Conservation (phyloP, 495 filamentous ascomycete genomes). For the Tuber microsphaerosporum region DNA sequence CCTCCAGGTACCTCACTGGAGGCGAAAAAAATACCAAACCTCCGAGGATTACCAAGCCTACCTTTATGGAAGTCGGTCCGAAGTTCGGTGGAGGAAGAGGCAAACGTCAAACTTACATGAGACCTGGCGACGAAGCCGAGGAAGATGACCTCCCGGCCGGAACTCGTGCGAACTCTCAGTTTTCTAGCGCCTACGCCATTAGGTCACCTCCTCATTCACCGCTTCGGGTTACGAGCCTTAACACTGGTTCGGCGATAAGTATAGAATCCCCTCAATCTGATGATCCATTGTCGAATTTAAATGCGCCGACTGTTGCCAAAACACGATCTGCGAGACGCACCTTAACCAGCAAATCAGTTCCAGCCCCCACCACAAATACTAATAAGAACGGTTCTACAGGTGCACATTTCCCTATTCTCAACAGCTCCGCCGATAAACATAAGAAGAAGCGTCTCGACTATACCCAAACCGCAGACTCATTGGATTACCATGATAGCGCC, state of each 20-base stretch:
- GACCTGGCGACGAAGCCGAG: background rate
- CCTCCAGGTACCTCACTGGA: background rate
- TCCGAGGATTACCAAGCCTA: background rate
- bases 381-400: background rate
- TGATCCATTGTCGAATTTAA: conserved; percentile 4
- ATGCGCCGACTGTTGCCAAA: background rate
- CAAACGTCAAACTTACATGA: conserved; percentile 2
- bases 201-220: background rate
- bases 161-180: background rate
- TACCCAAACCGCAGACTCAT: background rate
- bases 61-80: background rate
- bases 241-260: background rate
- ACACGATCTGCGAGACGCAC: background rate
- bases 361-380: background rate
- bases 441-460: background rate
- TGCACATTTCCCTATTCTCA: background rate
- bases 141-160: background rate
- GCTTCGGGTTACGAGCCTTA: background rate
- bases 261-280: background rate
- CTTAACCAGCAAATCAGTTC: background rate
- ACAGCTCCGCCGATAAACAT: background rate
- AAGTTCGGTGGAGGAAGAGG: background rate
- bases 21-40: background rate
- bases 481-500: background rate
- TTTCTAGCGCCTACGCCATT: background rate